These are phyloP conservation scores for Helichrysum umbraculigerum DNA, from an alignment of 129 eudicot species.

Conservation along the genomic window DNA sequence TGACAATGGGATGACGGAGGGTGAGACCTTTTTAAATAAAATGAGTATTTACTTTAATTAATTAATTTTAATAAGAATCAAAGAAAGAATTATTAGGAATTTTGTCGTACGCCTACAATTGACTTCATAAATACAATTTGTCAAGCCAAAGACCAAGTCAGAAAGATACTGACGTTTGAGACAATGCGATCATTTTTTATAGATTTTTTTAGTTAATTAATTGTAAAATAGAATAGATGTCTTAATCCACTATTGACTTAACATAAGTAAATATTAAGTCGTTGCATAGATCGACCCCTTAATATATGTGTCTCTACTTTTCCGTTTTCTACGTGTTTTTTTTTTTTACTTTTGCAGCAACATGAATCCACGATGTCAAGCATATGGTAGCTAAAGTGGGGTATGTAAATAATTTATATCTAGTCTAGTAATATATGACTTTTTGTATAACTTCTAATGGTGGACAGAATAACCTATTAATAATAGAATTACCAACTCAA, in stretches of 20 bases:
- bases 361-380: no score
- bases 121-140: slow-evolving; percentile 1
- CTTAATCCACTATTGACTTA: background rate
- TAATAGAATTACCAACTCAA: no score
- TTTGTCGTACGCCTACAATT: background rate
- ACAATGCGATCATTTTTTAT: background rate
- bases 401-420: no score
- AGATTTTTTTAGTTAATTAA: background rate
- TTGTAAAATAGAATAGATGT: background rate
- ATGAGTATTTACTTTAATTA: background rate
- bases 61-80: background rate
- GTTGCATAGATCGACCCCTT: background rate
- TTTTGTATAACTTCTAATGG: no score
- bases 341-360: no score
- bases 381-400: no score
- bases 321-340: no score
- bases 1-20: slow-evolving; percentile 3
- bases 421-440: no score
- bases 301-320: no score
- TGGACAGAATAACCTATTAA: no score
- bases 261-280: background rate
- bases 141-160: slow-evolving; percentile 4
- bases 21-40: background rate
- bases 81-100: background rate
- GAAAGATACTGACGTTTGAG: background rate